Conservation (phyloP, 768 basidiomycete genomes). For the Psilocybe subaeruginosa region DNA sequence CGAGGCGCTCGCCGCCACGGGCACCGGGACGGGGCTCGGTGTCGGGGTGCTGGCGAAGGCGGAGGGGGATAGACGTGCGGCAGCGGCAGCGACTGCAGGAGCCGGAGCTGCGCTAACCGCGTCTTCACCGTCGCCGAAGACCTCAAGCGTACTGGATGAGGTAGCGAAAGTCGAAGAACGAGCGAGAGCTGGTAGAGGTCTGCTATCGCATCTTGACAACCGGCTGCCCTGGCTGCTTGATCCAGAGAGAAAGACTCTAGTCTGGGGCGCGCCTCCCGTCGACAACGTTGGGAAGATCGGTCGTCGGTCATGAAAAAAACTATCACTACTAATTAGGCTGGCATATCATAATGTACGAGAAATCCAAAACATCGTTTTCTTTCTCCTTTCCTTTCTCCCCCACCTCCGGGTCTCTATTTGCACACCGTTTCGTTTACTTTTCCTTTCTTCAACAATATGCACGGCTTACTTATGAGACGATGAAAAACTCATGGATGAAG, state of each 20-base stretch:
- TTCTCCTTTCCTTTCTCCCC: neutral
- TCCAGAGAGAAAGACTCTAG: constrained; percentile 61
- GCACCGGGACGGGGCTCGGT: constrained; percentile 25
- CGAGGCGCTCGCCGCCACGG: constrained; percentile 47
- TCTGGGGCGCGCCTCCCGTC: constrained; percentile 75
- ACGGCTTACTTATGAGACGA: neutral
- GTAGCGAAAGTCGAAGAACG: constrained; percentile 6
- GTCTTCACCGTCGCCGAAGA: neutral
- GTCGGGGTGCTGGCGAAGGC: constrained; percentile 21
- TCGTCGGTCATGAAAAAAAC: constrained; percentile 19
- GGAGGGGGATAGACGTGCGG: too few relatives aligned
- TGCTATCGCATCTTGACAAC: constrained; percentile 42
- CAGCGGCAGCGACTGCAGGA: neutral
- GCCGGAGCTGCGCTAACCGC: neutral
- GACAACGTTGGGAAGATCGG: constrained; percentile 59
- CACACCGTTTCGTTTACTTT: neutral
- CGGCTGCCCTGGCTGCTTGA: constrained; percentile 58
- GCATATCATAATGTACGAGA: neutral
- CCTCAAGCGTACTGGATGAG: constrained; percentile 1
- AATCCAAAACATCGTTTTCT: neutral
- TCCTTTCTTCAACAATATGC: neutral
- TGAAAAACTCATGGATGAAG: neutral
- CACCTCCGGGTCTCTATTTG: too few relatives aligned
- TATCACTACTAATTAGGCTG: too few relatives aligned
- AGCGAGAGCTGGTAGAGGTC: constrained; percentile 7